These are phyloP conservation scores for Paecilomyces dactylethromorphus DNA, from an alignment of 2,329 filamentous ascomycete species.

Conservation along the genomic window DNA sequence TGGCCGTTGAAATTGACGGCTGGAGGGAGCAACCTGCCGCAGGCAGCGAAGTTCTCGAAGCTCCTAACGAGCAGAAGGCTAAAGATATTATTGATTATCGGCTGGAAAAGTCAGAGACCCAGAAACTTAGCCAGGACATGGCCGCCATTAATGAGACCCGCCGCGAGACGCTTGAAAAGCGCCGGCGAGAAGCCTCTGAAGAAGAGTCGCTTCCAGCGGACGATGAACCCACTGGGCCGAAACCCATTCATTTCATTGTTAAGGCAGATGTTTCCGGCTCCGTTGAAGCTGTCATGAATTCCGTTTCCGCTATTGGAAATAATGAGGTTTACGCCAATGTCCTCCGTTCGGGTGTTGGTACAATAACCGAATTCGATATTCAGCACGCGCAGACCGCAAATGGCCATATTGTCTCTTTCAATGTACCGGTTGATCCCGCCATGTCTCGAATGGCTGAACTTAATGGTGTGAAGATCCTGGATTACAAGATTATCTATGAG, in stretches of 20 bases:
- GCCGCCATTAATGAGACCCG: conserved; percentile 69
- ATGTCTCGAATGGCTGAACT: conserved; percentile 65
- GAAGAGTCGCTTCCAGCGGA: conserved; percentile 29
- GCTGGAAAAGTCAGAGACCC: conserved; percentile 61
- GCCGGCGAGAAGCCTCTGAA: conserved; percentile 24
- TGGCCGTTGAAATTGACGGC: conserved; percentile 87
- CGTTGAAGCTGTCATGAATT: conserved; percentile 78
- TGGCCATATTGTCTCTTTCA: conserved; percentile 81
- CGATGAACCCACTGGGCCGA: conserved; percentile 40
- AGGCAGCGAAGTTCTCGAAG: conserved; percentile 82
- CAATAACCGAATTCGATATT: conserved; percentile 77
- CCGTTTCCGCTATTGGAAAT: conserved; percentile 72
- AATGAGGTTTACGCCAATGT: conserved; percentile 74
- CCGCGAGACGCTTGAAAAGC: conserved; percentile 52
- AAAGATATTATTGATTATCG: conserved; percentile 73
- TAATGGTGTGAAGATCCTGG: conserved; percentile 68
- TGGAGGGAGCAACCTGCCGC: conserved; percentile 84
- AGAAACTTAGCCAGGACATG: conserved; percentile 61
- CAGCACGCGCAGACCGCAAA: conserved; percentile 75
- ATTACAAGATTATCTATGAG: conserved; percentile 64
- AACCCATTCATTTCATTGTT: conserved; percentile 71
- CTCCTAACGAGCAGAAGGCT: conserved; percentile 68
- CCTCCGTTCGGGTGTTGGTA: conserved; percentile 69
- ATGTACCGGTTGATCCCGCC: conserved; percentile 60
- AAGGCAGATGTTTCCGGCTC: conserved; percentile 93